A percentile compares a stretch with the other conserved stretches of the same genome.
Conservation (phyloP, 23 red algal species). For the Gracilariopsis chorda region DNA sequence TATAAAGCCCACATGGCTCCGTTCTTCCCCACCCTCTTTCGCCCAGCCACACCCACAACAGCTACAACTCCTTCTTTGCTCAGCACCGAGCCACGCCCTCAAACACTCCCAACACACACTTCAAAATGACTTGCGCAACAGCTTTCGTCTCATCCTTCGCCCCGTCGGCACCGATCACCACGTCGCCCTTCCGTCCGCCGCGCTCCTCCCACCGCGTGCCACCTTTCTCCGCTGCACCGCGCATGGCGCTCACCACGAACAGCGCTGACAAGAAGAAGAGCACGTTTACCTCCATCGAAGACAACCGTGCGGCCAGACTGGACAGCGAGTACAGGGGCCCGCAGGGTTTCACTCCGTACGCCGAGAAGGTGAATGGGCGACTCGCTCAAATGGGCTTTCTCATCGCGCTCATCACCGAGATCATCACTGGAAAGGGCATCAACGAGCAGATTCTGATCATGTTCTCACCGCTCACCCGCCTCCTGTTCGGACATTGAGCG, state of each 20-base stretch:
- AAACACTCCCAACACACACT: background rate
- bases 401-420: constrained; percentile 51
- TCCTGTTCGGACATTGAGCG: no score
- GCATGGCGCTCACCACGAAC: background rate
- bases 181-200: background rate
- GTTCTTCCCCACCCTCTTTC: no score
- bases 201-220: background rate
- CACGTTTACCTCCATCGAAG: background rate
- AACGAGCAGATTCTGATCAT: constrained; percentile 60
- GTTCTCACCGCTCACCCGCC: constrained; percentile 20
- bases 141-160: constrained; percentile 22
- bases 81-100: no score
- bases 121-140: background rate
- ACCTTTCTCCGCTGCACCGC: background rate
- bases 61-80: no score
- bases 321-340: constrained; percentile 1
- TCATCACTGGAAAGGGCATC: constrained; percentile 51
- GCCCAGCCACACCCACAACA: no score
- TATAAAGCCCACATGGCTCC: no score
- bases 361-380: constrained; percentile 60
- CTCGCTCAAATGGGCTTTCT: constrained; percentile 52
- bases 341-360: constrained; percentile 59
- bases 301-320: background rate
- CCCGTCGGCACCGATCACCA: background rate
- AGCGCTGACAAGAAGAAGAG: background rate